Base-by-base conservation (phyloP, 345 rosid species). In the Psidium guajava region DNA sequence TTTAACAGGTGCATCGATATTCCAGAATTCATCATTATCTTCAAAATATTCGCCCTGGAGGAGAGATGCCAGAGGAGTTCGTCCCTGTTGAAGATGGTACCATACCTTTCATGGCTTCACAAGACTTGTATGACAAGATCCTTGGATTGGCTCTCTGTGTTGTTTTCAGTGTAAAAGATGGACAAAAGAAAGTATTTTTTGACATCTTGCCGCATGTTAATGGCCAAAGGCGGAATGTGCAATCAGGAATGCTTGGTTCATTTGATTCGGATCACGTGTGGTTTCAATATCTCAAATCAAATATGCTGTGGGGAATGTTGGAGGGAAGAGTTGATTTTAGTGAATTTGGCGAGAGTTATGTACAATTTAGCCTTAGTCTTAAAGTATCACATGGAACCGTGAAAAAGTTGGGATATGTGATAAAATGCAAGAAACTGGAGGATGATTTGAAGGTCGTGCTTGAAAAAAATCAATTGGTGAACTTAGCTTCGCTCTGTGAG, bases 371-470 rank as follows among this genome's bases (percentile, higher is more conserved):
- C 54, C 54, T 52, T 52, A 5, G 18, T 0, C 18, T 52, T 52
- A 6, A 52, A 15, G 20, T 52, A 52, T 13, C 6, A 1, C 20
- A 36, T 27, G 69, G 18, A n/a, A 59, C 36, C 2, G 1, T 59
- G 20, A 59, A 59, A 1, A 59, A n/a, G 32, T 27, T 59, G 69
- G 69, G 69, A 27, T 59, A 59, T n/a, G 3, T 57, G 8, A 5
- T 57, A 57, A 25, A 0, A 5, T 57, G 15, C 1, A 5, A 1
- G 3, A 3, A 0, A 25, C 1, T 57, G 11, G 64, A 25, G 0
- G 3, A 57, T 25, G 1, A 2, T 57, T 11, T 57, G 14, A 57
- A 57, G 64, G 28, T 25, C 21, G 3, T 0, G 6, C 6, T 25
- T 57, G 15, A 57, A 57, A 25, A 25, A 3, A 0, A 25, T 57